Evolutionary conservation across 495 filamentous ascomycete genomes (phyloP).

Genomic region (Annulohypoxylon nitens): DNA sequence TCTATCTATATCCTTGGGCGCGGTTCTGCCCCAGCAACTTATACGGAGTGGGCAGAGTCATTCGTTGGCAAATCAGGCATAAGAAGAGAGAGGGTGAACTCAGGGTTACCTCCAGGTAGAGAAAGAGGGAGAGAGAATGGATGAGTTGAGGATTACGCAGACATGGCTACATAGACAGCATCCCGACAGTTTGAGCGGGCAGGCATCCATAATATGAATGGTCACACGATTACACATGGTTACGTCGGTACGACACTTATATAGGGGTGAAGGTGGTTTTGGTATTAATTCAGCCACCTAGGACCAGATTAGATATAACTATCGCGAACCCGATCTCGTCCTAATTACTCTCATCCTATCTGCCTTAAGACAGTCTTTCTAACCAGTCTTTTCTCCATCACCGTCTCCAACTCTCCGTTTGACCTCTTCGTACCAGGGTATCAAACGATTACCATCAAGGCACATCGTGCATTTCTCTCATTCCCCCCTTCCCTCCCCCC

Average conservation of each 20-base stretch:
- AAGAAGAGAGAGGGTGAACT: background rate
- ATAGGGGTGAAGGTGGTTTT: slow-evolving; percentile 19
- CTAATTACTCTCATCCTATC: slow-evolving; percentile 5
- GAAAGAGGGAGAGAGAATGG: background rate
- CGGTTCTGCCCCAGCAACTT: background rate
- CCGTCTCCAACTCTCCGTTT: background rate
- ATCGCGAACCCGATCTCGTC: slow-evolving; percentile 23
- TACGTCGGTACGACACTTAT: slow-evolving; percentile 1
- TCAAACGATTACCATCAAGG: slow-evolving; percentile 40
- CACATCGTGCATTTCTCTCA: slow-evolving; percentile 20
- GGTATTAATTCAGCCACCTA: slow-evolving; percentile 17
- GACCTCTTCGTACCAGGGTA: slow-evolving; percentile 14
- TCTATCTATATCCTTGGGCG: slow-evolving; percentile 37
- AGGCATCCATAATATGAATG: slow-evolving; percentile 42
- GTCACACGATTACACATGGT: slow-evolving; percentile 27
- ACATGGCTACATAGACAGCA: slow-evolving; percentile 39
- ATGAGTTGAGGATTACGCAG: slow-evolving; percentile 27
- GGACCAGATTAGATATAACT: slow-evolving; percentile 39
- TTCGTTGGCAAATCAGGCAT: slow-evolving; percentile 33
- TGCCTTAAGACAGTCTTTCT: background rate
- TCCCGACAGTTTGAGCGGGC: slow-evolving; percentile 8
- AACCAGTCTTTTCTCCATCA: background rate
- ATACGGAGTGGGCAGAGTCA: slow-evolving; percentile 28
- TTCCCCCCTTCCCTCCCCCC: background rate
- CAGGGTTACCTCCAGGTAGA: slow-evolving; percentile 16